phyloP scores from a whole-genome alignment of 2,329 filamentous ascomycete species.

The Waltergamsia citrina region DNA sequence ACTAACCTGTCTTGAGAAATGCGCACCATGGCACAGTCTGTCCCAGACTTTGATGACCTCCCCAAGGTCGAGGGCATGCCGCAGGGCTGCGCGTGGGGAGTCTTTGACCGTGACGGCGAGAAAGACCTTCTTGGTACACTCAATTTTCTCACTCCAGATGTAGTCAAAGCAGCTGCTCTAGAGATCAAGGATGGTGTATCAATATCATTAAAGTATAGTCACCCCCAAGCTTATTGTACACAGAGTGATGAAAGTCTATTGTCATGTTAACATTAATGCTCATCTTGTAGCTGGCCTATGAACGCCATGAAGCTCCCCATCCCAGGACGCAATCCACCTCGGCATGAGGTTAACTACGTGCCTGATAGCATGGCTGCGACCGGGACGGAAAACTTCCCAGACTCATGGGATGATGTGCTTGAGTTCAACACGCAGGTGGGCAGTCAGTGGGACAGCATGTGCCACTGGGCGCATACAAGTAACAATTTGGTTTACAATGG shows the following conservation, averaged over 20 bases:
- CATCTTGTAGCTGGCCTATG: constrained; percentile 10
- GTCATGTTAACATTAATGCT: too few species aligned
- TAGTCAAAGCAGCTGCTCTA: constrained; percentile 27
- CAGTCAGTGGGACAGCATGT: constrained; percentile 47
- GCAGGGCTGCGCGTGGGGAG: constrained; percentile 40
- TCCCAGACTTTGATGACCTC: constrained; percentile 34
- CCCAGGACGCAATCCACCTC: constrained; percentile 21
- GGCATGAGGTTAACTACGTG: constrained; percentile 26
- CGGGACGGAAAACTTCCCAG: constrained; percentile 30
- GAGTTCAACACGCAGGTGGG: constrained; percentile 45
- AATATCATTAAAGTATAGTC: constrained; percentile 39
- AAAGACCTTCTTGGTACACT: constrained; percentile 42
- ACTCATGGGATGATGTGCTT: constrained; percentile 18
- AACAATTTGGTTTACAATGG: constrained; percentile 41
- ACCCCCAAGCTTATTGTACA: too few species aligned
- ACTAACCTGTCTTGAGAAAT: too few species aligned
- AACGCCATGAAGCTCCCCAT: constrained; percentile 26
- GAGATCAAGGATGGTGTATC: constrained; percentile 38
- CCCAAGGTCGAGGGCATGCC: constrained; percentile 32
- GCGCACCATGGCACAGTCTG: neutral
- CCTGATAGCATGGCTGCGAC: constrained; percentile 11
- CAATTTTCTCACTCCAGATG: constrained; percentile 39
- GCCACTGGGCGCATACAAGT: constrained; percentile 34
- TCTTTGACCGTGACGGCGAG: constrained; percentile 33
- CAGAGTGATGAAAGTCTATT: neutral